Conservation (phyloP, 192 early-diverging fungal species). For the Coemansia sp. region DNA sequence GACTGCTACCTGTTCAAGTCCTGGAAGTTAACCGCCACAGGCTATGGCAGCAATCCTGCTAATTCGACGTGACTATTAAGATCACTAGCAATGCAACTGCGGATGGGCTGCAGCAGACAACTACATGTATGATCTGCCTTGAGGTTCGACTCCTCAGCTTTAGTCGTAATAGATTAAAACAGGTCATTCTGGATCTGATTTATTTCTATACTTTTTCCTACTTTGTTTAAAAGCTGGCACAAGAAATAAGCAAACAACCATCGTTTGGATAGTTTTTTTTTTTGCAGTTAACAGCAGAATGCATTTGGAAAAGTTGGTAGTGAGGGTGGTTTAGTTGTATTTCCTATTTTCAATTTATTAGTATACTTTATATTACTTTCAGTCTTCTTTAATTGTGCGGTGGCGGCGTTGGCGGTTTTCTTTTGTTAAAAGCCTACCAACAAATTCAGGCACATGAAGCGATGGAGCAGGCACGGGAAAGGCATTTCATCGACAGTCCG, state of each 20-base stretch:
- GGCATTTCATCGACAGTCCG: no score
- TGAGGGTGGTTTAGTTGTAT: background rate
- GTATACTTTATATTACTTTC: background rate
- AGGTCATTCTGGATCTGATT: constrained; percentile 36
- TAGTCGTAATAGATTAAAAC: constrained; percentile 51
- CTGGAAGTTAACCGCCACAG: no score
- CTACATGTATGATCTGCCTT: background rate
- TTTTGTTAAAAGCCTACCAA: no score
- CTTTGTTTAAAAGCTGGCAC: background rate
- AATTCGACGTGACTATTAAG: no score
- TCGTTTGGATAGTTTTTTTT: background rate
- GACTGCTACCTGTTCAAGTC: no score
- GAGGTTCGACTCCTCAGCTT: constrained; percentile 44
- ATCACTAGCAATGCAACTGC: no score
- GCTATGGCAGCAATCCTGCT: no score
- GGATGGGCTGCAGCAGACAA: no score
- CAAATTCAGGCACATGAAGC: no score
- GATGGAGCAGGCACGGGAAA: no score
- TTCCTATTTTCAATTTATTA: background rate
- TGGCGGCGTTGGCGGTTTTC: no score
- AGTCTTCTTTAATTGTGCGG: no score
- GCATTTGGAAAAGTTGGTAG: background rate
- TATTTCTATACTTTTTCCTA: constrained; percentile 38
- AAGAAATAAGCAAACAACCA: background rate
- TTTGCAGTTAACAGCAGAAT: background rate